phyloP scores from a whole-genome alignment of 805 yeast genomes.

The Priceomyces fermenticarens region DNA sequence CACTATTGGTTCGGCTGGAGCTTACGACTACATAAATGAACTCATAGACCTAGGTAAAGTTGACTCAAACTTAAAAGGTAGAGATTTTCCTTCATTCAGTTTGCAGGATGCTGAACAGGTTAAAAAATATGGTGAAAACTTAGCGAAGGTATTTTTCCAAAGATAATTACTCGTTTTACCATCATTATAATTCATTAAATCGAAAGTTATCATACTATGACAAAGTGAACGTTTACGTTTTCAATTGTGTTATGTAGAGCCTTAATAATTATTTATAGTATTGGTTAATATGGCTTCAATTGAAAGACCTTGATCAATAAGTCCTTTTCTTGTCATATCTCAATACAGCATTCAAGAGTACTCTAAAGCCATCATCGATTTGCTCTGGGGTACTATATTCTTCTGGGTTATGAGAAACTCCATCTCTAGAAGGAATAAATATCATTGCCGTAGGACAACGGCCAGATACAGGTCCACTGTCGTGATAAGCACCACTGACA shows the following conservation, averaged over 20 bases:
- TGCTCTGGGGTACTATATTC: slow-evolving; percentile 67
- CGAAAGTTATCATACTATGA: no score
- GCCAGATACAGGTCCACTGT: slow-evolving; percentile 56
- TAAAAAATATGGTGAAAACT: no score
- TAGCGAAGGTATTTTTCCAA: no score
- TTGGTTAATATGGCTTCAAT: no score
- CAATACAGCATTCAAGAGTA: slow-evolving; percentile 46
- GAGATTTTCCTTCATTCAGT: slow-evolving; percentile 20
- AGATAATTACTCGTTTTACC: no score
- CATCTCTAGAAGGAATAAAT: slow-evolving; percentile 66
- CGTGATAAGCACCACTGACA: slow-evolving; percentile 73
- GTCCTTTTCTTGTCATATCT: slow-evolving; percentile 20
- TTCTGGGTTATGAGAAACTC: slow-evolving; percentile 63
- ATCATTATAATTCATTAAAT: no score
- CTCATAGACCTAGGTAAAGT: slow-evolving; percentile 23
- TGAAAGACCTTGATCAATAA: neutral
- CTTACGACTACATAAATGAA: slow-evolving; percentile 20
- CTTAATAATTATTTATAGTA: no score
- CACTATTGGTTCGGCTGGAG: slow-evolving; percentile 32
- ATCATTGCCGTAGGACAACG: slow-evolving; percentile 71
- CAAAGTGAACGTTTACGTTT: no score
- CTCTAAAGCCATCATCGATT: slow-evolving; percentile 54
- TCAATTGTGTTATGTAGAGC: no score
- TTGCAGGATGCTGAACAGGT: slow-evolving; percentile 11
- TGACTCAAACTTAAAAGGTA: slow-evolving; percentile 13